A percentile compares a stretch with the other conserved stretches of the same genome.
phyloP scores from a whole-genome alignment of 2,329 filamentous ascomycete genomes.

The Didymellaceae sp. region DNA sequence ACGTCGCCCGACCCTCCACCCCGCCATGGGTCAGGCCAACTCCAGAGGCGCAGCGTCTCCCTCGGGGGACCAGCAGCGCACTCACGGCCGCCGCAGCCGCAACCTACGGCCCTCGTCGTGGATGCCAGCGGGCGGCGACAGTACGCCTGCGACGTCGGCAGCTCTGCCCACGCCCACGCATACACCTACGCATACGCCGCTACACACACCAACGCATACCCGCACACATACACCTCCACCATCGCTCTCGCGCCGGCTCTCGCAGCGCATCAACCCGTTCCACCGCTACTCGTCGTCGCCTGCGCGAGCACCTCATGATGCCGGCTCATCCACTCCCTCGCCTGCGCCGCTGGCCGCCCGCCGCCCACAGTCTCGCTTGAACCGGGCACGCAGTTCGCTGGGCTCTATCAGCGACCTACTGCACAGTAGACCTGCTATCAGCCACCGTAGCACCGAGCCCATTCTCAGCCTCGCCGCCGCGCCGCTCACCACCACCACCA shows the following conservation, averaged over 20 bases:
- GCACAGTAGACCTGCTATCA: slow-evolving; percentile 35
- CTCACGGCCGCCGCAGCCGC: not conserved
- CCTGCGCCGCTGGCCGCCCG: slow-evolving; percentile 9
- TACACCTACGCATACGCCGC: slow-evolving; percentile 14
- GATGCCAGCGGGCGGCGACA: slow-evolving; percentile 44
- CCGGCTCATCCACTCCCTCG: slow-evolving; percentile 19
- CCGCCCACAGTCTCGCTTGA: slow-evolving; percentile 44
- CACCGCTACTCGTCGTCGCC: slow-evolving; percentile 38
- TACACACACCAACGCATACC: not conserved
- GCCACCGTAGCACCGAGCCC: slow-evolving; percentile 25
- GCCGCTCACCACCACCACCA: slow-evolving; percentile 14
- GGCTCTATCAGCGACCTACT: slow-evolving; percentile 43
- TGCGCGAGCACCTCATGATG: slow-evolving; percentile 18
- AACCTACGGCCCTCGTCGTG: too few relatives aligned
- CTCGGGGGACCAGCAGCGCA: not conserved
- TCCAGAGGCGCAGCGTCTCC: slow-evolving; percentile 31
- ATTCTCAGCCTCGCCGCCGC: slow-evolving; percentile 20
- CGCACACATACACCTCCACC: slow-evolving; percentile 13
- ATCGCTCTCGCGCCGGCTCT: slow-evolving; percentile 27
- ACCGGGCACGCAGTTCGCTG: slow-evolving; percentile 46
- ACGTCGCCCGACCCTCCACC: too few relatives aligned
- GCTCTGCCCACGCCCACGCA: slow-evolving; percentile 18
- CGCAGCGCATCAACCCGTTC: slow-evolving; percentile 40
- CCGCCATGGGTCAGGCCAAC: slow-evolving; percentile 49
- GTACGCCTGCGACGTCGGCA: slow-evolving; percentile 15